phyloP scores from a whole-genome alignment of 495 filamentous ascomycete species.

The Talaromyces wortmannii region DNA sequence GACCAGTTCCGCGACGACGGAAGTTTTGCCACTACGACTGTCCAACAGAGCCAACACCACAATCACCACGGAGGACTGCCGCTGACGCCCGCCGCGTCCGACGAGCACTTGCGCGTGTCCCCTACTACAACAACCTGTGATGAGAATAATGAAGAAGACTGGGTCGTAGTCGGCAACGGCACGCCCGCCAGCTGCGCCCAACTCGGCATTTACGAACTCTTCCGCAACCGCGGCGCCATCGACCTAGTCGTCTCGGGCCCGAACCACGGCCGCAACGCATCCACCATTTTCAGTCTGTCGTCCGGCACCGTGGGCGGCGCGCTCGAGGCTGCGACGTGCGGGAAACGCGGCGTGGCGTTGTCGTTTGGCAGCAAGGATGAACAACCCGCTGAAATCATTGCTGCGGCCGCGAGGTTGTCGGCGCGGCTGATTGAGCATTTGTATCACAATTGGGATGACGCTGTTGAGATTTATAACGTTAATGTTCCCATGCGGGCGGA shows the following conservation, averaged over 20 bases:
- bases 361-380: conserved; percentile 76
- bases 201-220: conserved; percentile 85
- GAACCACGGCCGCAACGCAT: conserved; percentile 93
- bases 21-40: conserved; percentile 20
- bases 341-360: conserved; percentile 68
- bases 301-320: conserved; percentile 89
- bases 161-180: conserved; percentile 81
- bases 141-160: conserved; percentile 25
- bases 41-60: not conserved
- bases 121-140: conserved; percentile 25
- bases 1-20: conserved; percentile 49
- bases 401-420: conserved; percentile 58
- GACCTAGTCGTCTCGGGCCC: conserved; percentile 88
- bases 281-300: conserved; percentile 81
- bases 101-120: conserved; percentile 6
- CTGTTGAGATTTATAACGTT: conserved; percentile 77
- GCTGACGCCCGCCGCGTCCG: conserved; percentile 33
- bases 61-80: conserved; percentile 8
- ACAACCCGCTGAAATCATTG: conserved; percentile 61
- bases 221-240: conserved; percentile 61
- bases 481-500: conserved; percentile 70
- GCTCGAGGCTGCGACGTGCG: conserved; percentile 82
- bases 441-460: conserved; percentile 61
- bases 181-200: conserved; percentile 85
- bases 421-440: conserved; percentile 72